A percentile compares a stretch with the other conserved stretches of the same genome.
These are phyloP conservation scores for Phytophthora pluvialis DNA, from an alignment of 352 stramenopile species.

Conservation along the genomic window DNA sequence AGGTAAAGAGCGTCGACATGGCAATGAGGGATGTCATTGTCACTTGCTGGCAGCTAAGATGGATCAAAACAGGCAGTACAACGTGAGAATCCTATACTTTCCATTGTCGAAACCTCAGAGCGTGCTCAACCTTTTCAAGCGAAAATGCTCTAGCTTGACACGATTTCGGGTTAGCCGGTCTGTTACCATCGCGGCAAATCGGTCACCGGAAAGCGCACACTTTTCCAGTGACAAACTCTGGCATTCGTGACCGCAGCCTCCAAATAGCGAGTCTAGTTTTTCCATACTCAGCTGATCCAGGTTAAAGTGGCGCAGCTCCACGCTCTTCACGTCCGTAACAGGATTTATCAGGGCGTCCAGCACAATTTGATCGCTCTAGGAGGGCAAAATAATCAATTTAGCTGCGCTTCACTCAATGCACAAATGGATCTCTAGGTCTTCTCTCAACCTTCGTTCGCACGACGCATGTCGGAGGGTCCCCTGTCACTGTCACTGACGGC, in stretches of 20 bases:
- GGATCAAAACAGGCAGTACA: too few species aligned
- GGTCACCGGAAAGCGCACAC: slow-evolving; percentile 48
- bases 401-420: background rate
- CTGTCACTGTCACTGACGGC: background rate
- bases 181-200: slow-evolving; percentile 36
- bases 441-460: slow-evolving; percentile 35
- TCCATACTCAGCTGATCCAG: slow-evolving; percentile 31
- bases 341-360: slow-evolving; percentile 27
- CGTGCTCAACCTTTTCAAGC: slow-evolving; percentile 36
- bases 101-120: background rate
- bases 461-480: slow-evolving; percentile 24
- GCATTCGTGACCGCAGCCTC: slow-evolving; percentile 29
- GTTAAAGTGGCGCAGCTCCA: slow-evolving; percentile 39
- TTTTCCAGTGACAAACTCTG: slow-evolving; percentile 45
- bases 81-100: too few species aligned
- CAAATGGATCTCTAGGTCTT: background rate
- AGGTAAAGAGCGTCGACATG: slow-evolving; percentile 43
- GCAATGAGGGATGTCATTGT: slow-evolving; percentile 69
- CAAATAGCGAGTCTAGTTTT: slow-evolving; percentile 42
- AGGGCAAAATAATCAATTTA: background rate
- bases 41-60: slow-evolving; percentile 46
- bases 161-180: slow-evolving; percentile 34
- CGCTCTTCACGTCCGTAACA: slow-evolving; percentile 25
- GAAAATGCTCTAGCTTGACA: slow-evolving; percentile 33
- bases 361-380: slow-evolving; percentile 27